Percentiles rank a stretch among this genome's conserved stretches.
phyloP scores from a whole-genome alignment of 1,284 basidiomycete species.

The Irpex sp. region DNA sequence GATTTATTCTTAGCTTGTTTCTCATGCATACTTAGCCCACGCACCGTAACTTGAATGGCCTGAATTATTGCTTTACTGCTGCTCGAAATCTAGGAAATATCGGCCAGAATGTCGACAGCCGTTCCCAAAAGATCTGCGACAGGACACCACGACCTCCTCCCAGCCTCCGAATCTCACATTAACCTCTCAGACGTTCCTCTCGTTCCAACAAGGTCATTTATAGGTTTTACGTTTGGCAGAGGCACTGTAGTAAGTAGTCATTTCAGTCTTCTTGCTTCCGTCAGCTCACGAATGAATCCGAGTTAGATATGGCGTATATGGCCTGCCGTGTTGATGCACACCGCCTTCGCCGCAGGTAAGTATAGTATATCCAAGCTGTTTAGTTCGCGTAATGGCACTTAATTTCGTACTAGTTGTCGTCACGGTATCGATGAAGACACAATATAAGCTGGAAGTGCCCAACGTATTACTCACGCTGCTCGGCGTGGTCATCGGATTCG shows the following conservation, averaged over 20 bases:
- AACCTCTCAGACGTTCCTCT: slow-evolving; percentile 16
- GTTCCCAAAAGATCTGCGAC: slow-evolving; percentile 1
- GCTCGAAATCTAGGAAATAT: too few species aligned
- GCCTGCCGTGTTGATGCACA: slow-evolving; percentile 62
- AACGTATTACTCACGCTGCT: slow-evolving; percentile 59
- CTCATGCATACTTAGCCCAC: too few species aligned
- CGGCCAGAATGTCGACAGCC: background rate
- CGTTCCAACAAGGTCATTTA: slow-evolving; percentile 26
- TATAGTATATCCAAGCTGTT: too few species aligned
- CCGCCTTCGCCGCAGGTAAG: slow-evolving; percentile 50
- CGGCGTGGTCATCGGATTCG: slow-evolving; percentile 70
- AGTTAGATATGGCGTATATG: slow-evolving; percentile 61
- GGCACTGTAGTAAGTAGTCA: slow-evolving; percentile 47
- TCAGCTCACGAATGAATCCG: background rate
- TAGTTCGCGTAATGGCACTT: background rate
- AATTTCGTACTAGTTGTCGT: slow-evolving; percentile 36
- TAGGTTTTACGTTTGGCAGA: slow-evolving; percentile 58
- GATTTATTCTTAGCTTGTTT: background rate
- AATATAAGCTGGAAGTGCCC: slow-evolving; percentile 43
- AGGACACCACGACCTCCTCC: slow-evolving; percentile 23
- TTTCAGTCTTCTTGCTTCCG: too few species aligned
- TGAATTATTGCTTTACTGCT: too few species aligned
- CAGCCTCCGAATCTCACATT: slow-evolving; percentile 21
- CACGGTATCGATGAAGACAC: slow-evolving; percentile 37
- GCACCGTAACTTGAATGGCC: too few species aligned